Evolutionary conservation across 306 rosid species (phyloP).

Genomic region (Cucurbita maxima): DNA sequence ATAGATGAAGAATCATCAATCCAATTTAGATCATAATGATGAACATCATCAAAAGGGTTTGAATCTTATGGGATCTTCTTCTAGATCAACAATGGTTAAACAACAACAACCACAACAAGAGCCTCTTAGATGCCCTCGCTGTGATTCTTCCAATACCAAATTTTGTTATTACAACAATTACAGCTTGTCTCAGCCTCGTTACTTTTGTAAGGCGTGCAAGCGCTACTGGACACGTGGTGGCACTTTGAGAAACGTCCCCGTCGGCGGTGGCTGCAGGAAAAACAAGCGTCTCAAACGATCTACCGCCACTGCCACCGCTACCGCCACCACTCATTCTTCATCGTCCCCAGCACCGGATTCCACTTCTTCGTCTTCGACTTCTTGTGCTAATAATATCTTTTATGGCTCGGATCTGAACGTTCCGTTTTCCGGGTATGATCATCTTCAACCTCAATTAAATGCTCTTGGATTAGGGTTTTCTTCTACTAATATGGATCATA

Average conservation of each 20-base stretch:
- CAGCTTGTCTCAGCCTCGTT: conserved; percentile 86
- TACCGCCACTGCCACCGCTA: neutral
- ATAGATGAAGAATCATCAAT: conserved; percentile 17
- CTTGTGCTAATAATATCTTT: conserved; percentile 27
- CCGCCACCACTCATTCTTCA: conserved; percentile 1
- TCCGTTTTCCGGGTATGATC: conserved; percentile 43
- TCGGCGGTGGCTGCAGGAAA: conserved; percentile 78
- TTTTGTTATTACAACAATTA: conserved; percentile 99
- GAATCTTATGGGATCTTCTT: conserved; percentile 33
- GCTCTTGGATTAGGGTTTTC: conserved; percentile 34
- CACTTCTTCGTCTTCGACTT: conserved; percentile 17
- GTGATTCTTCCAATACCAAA: conserved; percentile 88
- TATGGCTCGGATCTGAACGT: conserved; percentile 39
- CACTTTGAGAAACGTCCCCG: conserved; percentile 80
- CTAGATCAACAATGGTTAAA: conserved; percentile 37
- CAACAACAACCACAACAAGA: conserved; percentile 38
- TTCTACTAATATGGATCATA: conserved; percentile 12
- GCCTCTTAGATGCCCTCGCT: conserved; percentile 70
- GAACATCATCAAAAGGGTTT: conserved; percentile 14
- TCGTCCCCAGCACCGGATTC: conserved; percentile 24
- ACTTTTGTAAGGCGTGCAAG: conserved; percentile 96
- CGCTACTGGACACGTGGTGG: conserved; percentile 97
- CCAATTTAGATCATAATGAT: conserved; percentile 37
- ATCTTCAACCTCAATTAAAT: conserved; percentile 30
- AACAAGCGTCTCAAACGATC: conserved; percentile 61